Percentiles rank a stretch among this genome's conserved stretches.
Evolutionary conservation across 2,329 filamentous ascomycete species (phyloP).

Genomic region (Penicillium crustosum): DNA sequence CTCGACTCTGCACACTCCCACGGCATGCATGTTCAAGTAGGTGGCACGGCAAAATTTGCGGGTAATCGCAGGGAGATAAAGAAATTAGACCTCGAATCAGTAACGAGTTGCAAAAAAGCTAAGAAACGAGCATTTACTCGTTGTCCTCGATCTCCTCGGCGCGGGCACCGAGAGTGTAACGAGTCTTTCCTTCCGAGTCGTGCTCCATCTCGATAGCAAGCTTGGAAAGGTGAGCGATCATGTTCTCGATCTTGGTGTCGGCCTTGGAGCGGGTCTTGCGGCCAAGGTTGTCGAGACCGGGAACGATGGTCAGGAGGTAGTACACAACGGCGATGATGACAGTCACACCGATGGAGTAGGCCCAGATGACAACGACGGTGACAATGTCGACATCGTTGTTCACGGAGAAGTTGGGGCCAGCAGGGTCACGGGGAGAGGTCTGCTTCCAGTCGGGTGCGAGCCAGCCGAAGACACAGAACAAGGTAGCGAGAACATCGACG

Average conservation of each 20-base stretch:
- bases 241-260: conserved; percentile 56
- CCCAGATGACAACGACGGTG: conserved; percentile 54
- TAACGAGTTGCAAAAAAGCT: conserved; percentile 34
- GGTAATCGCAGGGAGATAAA: conserved; percentile 14
- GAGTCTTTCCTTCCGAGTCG: conserved; percentile 47
- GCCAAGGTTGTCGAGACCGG: conserved; percentile 52
- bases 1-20: conserved; percentile 19
- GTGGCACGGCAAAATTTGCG: conserved; percentile 32
- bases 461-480: conserved; percentile 77
- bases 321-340: conserved; percentile 55
- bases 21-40: conserved; percentile 30
- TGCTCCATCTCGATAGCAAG: conserved; percentile 53
- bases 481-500: conserved; percentile 69
- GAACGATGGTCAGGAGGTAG: conserved; percentile 49
- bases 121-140: conserved; percentile 38
- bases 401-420: conserved; percentile 34
- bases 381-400: conserved; percentile 60
- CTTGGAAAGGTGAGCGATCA: conserved; percentile 53
- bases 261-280: conserved; percentile 52
- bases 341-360: conserved; percentile 54
- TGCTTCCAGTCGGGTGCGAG: conserved; percentile 53
- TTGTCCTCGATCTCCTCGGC: conserved; percentile 47
- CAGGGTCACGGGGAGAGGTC: conserved; percentile 31
- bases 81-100: conserved; percentile 33
- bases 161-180: conserved; percentile 45